Base-by-base conservation (phyloP, 257 asterid genomes). In the Fraxinus quadrangulata region DNA sequence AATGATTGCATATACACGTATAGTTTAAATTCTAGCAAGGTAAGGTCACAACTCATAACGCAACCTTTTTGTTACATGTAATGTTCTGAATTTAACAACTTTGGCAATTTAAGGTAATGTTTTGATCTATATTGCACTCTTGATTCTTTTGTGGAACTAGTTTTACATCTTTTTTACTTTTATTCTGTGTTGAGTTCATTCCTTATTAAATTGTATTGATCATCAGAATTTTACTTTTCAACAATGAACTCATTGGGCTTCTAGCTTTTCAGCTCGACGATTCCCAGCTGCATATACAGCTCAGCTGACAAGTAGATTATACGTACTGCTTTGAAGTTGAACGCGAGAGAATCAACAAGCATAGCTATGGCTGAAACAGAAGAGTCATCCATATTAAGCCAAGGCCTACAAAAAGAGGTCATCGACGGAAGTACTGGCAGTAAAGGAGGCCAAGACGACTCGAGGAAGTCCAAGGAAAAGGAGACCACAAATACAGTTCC, bases 401-500 rank as follows among this genome's bases (percentile, higher is more conserved):
- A 47, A 45, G 17, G 54, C 19, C 54, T 45, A 13, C 16, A 51
- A 54, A 54, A 19, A 5, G 26, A 54, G 26, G 65, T 2, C 10
- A n/a, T 6, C 12, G 66, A 6, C 23, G 19, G n/a, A 17, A 54
- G 24, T 54, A 19, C 65, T 19, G 65, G 66, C 66, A 17, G 7
- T n/a, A n/a, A 56, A 56, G 66, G 26, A 56, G 66, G 65, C 23
- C 23, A 16, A 16, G 24, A 19, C 23, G 26, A 54, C 26, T 17
- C 26, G 26, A n/a, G 24, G 24, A 56, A 56, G 13, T 56, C 67
- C 8, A 78, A 77, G 30, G 66, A 83, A 3, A 75, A 72, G 23
- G 83, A 86, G 14, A 23, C 61, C 6, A 19, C 71, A 0, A 79
- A 87, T 5, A 69, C 87, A 0, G 97, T 92, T 36, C 89, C 98